Evolutionary conservation across 306 rosid genomes (phyloP).

Genomic region (Inga laurina): DNA sequence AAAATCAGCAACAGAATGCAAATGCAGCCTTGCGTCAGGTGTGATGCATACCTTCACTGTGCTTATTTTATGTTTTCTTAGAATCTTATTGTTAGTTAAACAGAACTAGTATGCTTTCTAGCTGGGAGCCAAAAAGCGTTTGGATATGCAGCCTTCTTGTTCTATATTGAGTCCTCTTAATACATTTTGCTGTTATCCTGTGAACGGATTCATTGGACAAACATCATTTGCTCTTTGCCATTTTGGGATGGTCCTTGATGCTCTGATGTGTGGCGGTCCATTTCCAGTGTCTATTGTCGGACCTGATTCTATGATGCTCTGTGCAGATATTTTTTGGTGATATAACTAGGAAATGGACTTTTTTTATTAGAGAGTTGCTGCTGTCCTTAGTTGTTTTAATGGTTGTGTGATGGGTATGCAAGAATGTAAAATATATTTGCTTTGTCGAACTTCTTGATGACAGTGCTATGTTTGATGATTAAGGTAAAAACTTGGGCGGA

Average conservation of each 20-base stretch:
- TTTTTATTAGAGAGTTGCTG: neutral
- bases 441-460: neutral
- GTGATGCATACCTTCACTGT: neutral
- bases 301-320: neutral
- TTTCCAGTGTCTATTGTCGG: conserved; percentile 1
- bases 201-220: neutral
- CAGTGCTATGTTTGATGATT: conserved; percentile 17
- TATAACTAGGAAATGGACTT: conserved; percentile 3
- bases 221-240: neutral
- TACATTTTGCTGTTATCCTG: neutral
- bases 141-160: neutral
- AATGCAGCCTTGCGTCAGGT: conserved; percentile 98
- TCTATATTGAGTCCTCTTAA: neutral
- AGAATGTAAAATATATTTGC: neutral
- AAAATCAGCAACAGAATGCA: conserved; percentile 99
- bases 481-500: conserved; percentile 97
- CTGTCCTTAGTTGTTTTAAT: neutral
- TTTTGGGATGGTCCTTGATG: neutral
- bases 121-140: neutral
- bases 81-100: neutral
- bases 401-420: conserved; percentile 3
- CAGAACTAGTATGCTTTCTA: neutral
- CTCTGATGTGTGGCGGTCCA: neutral
- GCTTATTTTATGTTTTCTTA: conserved; percentile 18
- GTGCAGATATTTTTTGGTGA: neutral